Percentiles rank a stretch among this genome's conserved stretches.
phyloP scores from a whole-genome alignment of 306 rosid genomes.

The Purshia tridentata region DNA sequence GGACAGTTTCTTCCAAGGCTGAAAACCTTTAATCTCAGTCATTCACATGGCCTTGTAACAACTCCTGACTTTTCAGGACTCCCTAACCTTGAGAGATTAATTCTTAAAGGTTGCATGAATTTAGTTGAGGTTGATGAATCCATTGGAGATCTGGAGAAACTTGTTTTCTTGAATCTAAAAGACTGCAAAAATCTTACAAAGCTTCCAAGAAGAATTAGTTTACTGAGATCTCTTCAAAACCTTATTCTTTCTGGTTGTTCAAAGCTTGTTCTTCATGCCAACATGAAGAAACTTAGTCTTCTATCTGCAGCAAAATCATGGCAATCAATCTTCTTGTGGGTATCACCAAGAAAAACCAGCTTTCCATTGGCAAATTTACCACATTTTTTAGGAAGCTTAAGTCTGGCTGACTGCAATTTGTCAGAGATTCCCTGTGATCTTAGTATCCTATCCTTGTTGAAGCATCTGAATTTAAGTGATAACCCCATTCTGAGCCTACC shows the following conservation, averaged over 20 bases:
- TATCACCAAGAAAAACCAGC: background rate
- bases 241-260: slow-evolving; percentile 14
- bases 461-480: background rate
- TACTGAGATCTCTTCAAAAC: background rate
- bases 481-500: background rate
- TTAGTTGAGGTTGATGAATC: slow-evolving; percentile 15
- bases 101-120: slow-evolving; percentile 9
- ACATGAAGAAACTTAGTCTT: background rate
- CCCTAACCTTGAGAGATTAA: slow-evolving; percentile 5
- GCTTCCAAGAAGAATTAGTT: slow-evolving; percentile 6
- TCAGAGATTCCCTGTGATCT: background rate
- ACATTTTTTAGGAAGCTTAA: background rate
- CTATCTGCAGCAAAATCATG: background rate
- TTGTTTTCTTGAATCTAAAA: slow-evolving; percentile 5
- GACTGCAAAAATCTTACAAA: slow-evolving; percentile 13
- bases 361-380: slow-evolving; percentile 2
- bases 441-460: background rate
- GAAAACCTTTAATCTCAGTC: slow-evolving; percentile 11
- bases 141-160: slow-evolving; percentile 17
- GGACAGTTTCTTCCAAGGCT: slow-evolving; percentile 1
- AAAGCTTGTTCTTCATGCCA: background rate
- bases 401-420: background rate
- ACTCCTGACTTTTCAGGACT: slow-evolving; percentile 13
- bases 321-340: background rate
- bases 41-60: slow-evolving; percentile 1